A percentile compares a stretch with the other conserved stretches of the same genome.
phyloP scores from a whole-genome alignment of 805 yeast genomes.

The Komagataella populi region DNA sequence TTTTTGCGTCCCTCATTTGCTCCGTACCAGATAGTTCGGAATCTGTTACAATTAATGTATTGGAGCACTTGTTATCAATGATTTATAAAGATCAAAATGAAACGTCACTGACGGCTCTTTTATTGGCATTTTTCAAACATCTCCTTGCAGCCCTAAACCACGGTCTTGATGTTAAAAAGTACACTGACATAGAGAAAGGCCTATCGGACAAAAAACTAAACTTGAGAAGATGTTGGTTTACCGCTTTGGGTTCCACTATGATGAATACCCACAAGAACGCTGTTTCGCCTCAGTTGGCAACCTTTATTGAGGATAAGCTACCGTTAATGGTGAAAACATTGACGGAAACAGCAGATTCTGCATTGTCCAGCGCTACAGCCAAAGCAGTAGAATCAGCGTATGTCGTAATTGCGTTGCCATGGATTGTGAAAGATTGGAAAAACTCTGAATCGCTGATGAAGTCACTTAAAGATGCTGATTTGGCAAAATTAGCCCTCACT shows the following conservation, averaged over 20 bases:
- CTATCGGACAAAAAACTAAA: constrained; percentile 49
- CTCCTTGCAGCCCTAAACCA: constrained; percentile 17
- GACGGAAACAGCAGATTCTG: constrained; percentile 33
- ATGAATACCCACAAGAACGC: constrained; percentile 3
- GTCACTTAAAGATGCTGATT: constrained; percentile 12
- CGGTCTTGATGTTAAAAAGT: constrained; percentile 14
- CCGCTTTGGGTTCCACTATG: constrained; percentile 27
- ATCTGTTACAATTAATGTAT: constrained; percentile 22
- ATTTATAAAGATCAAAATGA: constrained; percentile 72
- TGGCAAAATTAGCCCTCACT: constrained; percentile 20
- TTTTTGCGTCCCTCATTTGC: constrained; percentile 32
- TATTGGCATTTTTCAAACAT: constrained; percentile 35
- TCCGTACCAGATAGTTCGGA: constrained; percentile 14
- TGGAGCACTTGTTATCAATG: constrained; percentile 32
- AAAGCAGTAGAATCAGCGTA: constrained; percentile 42
- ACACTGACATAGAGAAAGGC: constrained; percentile 34
- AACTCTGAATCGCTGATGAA: constrained; percentile 3
- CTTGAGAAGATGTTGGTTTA: constrained; percentile 56
- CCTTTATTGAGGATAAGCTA: constrained; percentile 9
- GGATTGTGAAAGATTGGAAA: constrained; percentile 8
- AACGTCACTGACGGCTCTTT: constrained; percentile 31
- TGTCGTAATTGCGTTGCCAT: constrained; percentile 22
- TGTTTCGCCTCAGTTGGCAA: constrained; percentile 2
- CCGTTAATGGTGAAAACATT: constrained; percentile 18
- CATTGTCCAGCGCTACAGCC: constrained; percentile 37